Evolutionary conservation across 306 rosid genomes (phyloP).

Genomic region (Quercus glauca): DNA sequence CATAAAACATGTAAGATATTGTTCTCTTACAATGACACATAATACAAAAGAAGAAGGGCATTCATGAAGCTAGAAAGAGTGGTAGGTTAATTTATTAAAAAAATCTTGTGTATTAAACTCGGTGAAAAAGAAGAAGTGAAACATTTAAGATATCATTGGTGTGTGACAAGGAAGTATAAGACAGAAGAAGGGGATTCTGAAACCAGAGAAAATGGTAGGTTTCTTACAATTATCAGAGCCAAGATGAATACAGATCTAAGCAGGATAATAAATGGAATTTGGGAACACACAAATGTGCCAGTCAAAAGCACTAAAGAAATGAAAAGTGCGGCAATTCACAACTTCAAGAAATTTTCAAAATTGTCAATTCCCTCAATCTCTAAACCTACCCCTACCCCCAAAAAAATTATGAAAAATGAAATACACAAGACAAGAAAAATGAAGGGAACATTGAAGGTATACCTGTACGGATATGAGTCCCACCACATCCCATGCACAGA

Average conservation of each 20-base stretch:
- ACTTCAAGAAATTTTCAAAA: conserved; percentile 4
- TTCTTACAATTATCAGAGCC: conserved; percentile 9
- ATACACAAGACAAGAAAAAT: neutral
- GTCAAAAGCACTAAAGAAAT: conserved; percentile 17
- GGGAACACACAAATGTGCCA: conserved; percentile 10
- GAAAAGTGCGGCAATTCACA: conserved; percentile 4
- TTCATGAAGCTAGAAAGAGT: neutral
- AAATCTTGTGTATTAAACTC: neutral
- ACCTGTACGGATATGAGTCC: conserved; percentile 99
- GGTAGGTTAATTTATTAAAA: neutral
- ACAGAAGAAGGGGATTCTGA: neutral
- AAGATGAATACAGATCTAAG: conserved; percentile 7
- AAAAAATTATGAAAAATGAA: conserved; percentile 9
- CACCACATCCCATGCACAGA: conserved; percentile 96
- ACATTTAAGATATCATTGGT: neutral
- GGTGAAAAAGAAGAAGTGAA: neutral
- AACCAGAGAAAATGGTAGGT: conserved; percentile 4
- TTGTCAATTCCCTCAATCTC: neutral
- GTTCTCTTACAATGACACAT: conserved; percentile 7
- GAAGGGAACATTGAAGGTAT: conserved; percentile 11
- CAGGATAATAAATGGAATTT: conserved; percentile 9
- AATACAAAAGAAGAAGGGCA: neutral
- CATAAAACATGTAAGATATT: neutral
- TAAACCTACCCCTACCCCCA: neutral
- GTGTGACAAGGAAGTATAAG: neutral